phyloP scores from a whole-genome alignment of 208 protist species.

The Trypanosoma avium region DNA sequence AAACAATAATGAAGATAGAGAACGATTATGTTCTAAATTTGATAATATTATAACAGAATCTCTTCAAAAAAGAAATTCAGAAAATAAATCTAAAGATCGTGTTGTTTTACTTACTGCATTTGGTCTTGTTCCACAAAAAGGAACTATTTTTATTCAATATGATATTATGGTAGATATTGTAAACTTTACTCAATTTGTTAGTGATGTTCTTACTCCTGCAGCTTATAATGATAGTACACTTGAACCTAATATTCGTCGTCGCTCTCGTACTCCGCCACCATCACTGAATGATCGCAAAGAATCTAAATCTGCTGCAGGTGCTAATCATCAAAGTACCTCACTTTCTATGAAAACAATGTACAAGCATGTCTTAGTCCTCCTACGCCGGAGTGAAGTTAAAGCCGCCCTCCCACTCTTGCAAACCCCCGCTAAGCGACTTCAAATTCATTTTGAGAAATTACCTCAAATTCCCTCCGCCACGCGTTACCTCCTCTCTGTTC shows the following conservation, averaged over 20 bases:
- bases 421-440: slow-evolving; percentile 22
- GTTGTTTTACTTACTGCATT: slow-evolving; percentile 63
- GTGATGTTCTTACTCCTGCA: slow-evolving; percentile 41
- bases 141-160: slow-evolving; percentile 60
- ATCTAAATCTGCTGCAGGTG: not conserved
- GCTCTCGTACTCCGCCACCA: slow-evolving; percentile 12
- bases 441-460: slow-evolving; percentile 22
- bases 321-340: not conserved
- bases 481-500: slow-evolving; percentile 41
- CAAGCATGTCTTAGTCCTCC: slow-evolving; percentile 44
- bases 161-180: slow-evolving; percentile 59
- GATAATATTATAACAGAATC: slow-evolving; percentile 32
- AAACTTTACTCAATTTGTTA: slow-evolving; percentile 68
- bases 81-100: slow-evolving; percentile 26
- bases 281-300: not conserved
- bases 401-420: slow-evolving; percentile 36
- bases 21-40: slow-evolving; percentile 40
- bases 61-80: not conserved
- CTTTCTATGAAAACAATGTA: slow-evolving; percentile 30
- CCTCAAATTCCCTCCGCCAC: slow-evolving; percentile 20
- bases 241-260: slow-evolving; percentile 3
- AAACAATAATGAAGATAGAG: slow-evolving; percentile 36
- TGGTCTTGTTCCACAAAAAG: slow-evolving; percentile 52
- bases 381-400: slow-evolving; percentile 61
- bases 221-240: slow-evolving; percentile 18